Base-by-base conservation (phyloP, 2,329 filamentous ascomycete species). In the Talaromyces sp. region DNA sequence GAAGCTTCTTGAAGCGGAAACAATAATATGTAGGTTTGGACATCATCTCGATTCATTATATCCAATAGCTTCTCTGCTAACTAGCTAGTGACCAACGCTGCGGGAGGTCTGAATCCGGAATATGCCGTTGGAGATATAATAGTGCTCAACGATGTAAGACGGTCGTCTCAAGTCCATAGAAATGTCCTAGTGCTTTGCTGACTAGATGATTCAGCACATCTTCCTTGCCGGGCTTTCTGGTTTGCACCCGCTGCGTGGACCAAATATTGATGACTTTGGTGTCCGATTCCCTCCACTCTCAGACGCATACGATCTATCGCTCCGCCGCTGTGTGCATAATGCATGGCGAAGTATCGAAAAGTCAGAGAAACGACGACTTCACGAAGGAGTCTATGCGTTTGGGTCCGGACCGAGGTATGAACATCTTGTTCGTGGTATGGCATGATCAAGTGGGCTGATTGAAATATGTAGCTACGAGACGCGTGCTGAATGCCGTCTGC, bases 371-470 rank as follows among this genome's bases (percentile, higher is more conserved):
- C 79, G 79, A 65, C 80, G 77, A 68, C 72, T 90, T 68, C 86
- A 88, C 68, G 87, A 90, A 73, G 87, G 87, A 19, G 84, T 89
- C 1, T 90, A 90, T 77, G 86, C 86, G 5, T 90, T 86, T 72
- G 86, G 88, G 54, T 83, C 82, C 19, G 87, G 87, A 17, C 87
- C 87, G 63, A 88, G 81, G 83, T 86, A 74, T 77, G 79, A 74
- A 67, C 69, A 34, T 45, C 47, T 51, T 11, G 11, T 47, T 19
- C 15, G 17, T 29, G 38, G 10, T n/a, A 27, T 22, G 54, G 7
- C 19, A 51, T 31, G 8, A 15, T 38, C 45, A 61, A 22, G 59
- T 65, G 17, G 65, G 58, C 15, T 61, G 25, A 61, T 67, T 74
- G 51, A 74, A 58, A n/a, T 34, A 19, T 62, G 61, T 59, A 85